Evolutionary conservation across 2,329 filamentous ascomycete species (phyloP).

Genomic region (Bipolaris sorokiniana): DNA sequence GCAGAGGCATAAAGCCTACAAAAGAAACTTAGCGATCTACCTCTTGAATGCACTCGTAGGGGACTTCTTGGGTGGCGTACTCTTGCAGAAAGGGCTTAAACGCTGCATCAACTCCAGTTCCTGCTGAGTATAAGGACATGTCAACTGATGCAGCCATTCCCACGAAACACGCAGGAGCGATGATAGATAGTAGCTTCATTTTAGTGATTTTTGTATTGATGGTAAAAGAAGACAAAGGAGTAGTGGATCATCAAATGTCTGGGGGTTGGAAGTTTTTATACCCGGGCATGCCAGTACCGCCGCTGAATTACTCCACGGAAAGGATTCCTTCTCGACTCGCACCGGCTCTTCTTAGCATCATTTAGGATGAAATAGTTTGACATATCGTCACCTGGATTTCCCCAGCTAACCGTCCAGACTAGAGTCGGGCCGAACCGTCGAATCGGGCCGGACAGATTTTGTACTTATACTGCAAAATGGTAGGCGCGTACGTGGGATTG

Average conservation of each 20-base stretch:
- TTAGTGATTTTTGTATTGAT: background rate
- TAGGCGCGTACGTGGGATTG: too few species aligned
- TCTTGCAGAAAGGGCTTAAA: constrained; percentile 7
- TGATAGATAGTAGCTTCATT: constrained; percentile 3
- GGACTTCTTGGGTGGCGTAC: background rate
- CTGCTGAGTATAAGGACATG: constrained; percentile 5
- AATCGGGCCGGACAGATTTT: too few species aligned
- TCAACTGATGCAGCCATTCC: constrained; percentile 8
- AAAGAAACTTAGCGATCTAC: background rate
- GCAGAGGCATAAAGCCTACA: constrained; percentile 8
- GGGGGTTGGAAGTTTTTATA: background rate
- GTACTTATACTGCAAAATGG: too few species aligned
- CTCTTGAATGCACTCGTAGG: background rate
- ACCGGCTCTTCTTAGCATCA: too few species aligned
- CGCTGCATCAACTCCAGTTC: constrained; percentile 1
- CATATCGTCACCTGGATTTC: too few species aligned
- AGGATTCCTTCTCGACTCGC: too few species aligned
- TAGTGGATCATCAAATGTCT: background rate
- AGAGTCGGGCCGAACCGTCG: too few species aligned
- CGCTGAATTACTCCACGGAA: too few species aligned
- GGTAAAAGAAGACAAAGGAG: background rate
- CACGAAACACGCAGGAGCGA: constrained; percentile 2
- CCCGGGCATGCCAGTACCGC: background rate
- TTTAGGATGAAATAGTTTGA: too few species aligned
- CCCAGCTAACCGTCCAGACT: too few species aligned